Conservation (phyloP, 768 basidiomycete species). For the Rubroboletus satanas region DNA sequence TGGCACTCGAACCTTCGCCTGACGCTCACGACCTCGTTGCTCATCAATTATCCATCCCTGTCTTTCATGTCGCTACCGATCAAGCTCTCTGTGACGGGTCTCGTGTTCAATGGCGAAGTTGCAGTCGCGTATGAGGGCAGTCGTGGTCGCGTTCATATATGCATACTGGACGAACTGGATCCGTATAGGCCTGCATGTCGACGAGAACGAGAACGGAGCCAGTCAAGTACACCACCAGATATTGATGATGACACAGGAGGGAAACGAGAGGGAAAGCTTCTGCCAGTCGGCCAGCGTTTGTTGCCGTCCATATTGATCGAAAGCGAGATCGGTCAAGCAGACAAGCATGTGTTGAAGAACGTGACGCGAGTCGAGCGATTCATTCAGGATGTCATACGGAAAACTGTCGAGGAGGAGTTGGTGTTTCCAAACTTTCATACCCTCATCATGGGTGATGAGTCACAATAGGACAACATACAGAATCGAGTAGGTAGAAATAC, state of each 20-base stretch:
- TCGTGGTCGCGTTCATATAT: constrained; percentile 77
- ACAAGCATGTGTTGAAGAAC: constrained; percentile 94
- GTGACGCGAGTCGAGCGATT: constrained; percentile 94
- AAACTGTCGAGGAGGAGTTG: constrained; percentile 91
- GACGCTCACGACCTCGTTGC: constrained; percentile 85
- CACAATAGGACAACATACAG: background rate
- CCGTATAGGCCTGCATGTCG: constrained; percentile 74
- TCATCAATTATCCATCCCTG: constrained; percentile 95
- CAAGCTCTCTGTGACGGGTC: constrained; percentile 84
- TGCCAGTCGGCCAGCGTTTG: constrained; percentile 78
- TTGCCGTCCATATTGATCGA: constrained; percentile 89
- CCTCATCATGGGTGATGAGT: constrained; percentile 47
- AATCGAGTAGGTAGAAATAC: constrained; percentile 7
- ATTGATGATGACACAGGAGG: constrained; percentile 53
- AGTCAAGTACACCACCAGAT: constrained; percentile 56
- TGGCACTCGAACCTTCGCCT: constrained; percentile 89
- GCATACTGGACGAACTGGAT: constrained; percentile 83
- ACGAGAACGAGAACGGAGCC: constrained; percentile 46
- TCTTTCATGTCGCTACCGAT: constrained; percentile 97
- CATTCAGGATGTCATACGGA: constrained; percentile 92
- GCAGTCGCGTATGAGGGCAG: constrained; percentile 90
- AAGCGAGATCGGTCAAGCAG: constrained; percentile 93
- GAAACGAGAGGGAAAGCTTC: constrained; percentile 54
- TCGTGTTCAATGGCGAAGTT: constrained; percentile 83
- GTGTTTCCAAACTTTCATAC: constrained; percentile 97